Evolutionary conservation across 164 flowering plant species (phyloP).

Genomic region (Tetracentron sinense): DNA sequence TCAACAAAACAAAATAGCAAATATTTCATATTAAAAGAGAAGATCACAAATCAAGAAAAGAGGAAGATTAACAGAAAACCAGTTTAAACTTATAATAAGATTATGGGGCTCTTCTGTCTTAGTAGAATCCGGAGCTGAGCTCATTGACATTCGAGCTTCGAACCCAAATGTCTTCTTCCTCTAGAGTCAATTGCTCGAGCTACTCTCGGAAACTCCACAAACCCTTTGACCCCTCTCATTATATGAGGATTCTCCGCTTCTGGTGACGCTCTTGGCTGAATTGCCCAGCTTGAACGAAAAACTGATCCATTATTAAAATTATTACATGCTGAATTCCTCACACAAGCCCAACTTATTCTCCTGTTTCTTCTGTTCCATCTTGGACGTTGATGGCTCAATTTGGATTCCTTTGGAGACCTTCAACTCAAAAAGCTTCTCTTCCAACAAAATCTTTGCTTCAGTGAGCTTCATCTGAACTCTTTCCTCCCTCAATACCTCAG

Average conservation of each 20-base stretch:
- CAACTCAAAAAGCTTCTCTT: constrained; percentile 47
- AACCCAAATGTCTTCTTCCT: constrained; percentile 45
- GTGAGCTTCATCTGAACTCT: constrained; percentile 75
- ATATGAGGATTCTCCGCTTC: constrained; percentile 71
- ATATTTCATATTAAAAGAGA: neutral
- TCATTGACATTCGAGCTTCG: constrained; percentile 73
- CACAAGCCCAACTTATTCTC: constrained; percentile 8
- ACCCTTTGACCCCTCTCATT: constrained; percentile 72
- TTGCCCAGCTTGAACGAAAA: constrained; percentile 11
- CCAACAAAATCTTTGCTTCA: constrained; percentile 51
- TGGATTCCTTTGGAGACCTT: constrained; percentile 20
- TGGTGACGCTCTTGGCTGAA: constrained; percentile 29
- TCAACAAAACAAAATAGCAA: neutral
- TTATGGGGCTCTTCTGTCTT: constrained; percentile 49
- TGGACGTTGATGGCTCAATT: constrained; percentile 1
- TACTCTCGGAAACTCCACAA: constrained; percentile 76
- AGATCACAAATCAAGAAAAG: neutral
- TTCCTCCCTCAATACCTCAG: constrained; percentile 69
- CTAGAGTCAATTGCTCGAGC: constrained; percentile 57
- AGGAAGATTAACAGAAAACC: neutral
- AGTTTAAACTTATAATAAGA: constrained; percentile 38
- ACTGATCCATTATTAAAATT: constrained; percentile 2
- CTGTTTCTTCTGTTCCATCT: neutral
- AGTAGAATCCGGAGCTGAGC: constrained; percentile 61
- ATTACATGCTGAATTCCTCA: constrained; percentile 14